Percentiles rank a stretch among this genome's conserved stretches.
These are phyloP conservation scores for Russula olivacea DNA, from an alignment of 768 basidiomycete species.

Conservation along the genomic window DNA sequence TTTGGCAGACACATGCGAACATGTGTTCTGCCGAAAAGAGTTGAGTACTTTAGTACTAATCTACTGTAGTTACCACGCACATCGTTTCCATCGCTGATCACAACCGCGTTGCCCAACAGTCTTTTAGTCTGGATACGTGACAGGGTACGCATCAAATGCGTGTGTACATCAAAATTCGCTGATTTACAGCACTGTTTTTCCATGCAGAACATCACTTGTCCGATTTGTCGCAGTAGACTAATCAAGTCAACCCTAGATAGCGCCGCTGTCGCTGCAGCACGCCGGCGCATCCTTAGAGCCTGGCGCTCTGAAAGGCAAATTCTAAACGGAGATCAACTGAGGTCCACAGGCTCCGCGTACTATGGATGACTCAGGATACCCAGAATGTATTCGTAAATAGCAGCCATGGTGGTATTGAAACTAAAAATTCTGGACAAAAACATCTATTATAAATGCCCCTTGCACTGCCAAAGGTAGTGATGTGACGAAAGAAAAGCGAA, in stretches of 20 bases:
- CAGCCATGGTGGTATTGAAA: slow-evolving; percentile 8
- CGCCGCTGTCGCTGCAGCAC: not conserved
- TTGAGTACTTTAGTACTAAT: slow-evolving; percentile 34
- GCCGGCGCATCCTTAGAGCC: not conserved
- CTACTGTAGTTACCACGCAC: not conserved
- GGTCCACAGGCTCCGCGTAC: not conserved
- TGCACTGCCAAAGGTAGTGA: not conserved
- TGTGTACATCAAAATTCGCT: not conserved
- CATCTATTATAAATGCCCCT: slow-evolving; percentile 7
- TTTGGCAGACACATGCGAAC: slow-evolving; percentile 40
- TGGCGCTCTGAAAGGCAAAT: slow-evolving; percentile 6
- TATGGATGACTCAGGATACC: not conserved
- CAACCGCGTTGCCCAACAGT: not conserved
- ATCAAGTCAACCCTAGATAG: slow-evolving; percentile 22
- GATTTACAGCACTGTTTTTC: slow-evolving; percentile 8
- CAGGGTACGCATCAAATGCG: slow-evolving; percentile 8
- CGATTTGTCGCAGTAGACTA: slow-evolving; percentile 53
- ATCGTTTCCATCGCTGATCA: slow-evolving; percentile 10
- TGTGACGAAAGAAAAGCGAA: not conserved
- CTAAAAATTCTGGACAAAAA: slow-evolving; percentile 3
- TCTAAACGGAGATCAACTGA: not conserved
- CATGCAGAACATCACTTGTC: slow-evolving; percentile 56
- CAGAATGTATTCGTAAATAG: slow-evolving; percentile 15
- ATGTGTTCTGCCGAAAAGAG: slow-evolving; percentile 82
- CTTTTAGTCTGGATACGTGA: slow-evolving; percentile 24